These are phyloP conservation scores for Halophytophthora polymorphica DNA, from an alignment of 352 stramenopile genomes.

Conservation along the genomic window DNA sequence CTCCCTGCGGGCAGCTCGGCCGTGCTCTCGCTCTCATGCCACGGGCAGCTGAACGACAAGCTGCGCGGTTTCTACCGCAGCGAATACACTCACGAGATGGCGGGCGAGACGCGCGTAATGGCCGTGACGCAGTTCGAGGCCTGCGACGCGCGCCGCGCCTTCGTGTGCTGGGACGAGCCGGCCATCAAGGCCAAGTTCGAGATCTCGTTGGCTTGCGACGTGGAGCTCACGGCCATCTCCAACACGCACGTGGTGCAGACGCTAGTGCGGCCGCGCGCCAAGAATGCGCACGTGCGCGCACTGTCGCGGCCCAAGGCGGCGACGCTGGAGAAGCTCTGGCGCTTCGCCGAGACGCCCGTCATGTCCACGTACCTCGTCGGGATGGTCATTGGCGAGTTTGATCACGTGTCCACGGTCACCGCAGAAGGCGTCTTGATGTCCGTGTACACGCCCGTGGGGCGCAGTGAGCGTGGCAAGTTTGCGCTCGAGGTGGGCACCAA, in stretches of 20 bases:
- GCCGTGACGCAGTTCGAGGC: constrained; percentile 87
- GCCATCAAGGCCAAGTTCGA: constrained; percentile 95
- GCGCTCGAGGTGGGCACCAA: constrained; percentile 77
- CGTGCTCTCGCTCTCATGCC: constrained; percentile 46
- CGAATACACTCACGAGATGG: constrained; percentile 88
- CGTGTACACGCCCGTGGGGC: constrained; percentile 94
- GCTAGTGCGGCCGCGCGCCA: constrained; percentile 41
- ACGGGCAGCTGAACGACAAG: constrained; percentile 88
- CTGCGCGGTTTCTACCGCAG: constrained; percentile 96
- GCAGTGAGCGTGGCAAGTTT: constrained; percentile 90
- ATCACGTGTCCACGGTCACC: constrained; percentile 90
- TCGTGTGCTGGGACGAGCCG: constrained; percentile 98
- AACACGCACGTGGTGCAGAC: constrained; percentile 96
- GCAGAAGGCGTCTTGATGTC: constrained; percentile 90
- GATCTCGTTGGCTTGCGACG: constrained; percentile 89
- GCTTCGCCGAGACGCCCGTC: constrained; percentile 91
- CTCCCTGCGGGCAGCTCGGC: constrained; percentile 32
- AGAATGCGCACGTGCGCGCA: constrained; percentile 53
- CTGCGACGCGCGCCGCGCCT: constrained; percentile 90
- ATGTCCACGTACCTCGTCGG: constrained; percentile 97
- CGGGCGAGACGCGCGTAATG: constrained; percentile 92
- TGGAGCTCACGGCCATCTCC: constrained; percentile 89
- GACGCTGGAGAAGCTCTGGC: constrained; percentile 63
- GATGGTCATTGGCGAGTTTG: constrained; percentile 96
- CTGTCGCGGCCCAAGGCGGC: constrained; percentile 28